Evolutionary conservation across 108 stramenopile genomes (phyloP).

Genomic region (Mayamaea pseudoterrestris): DNA sequence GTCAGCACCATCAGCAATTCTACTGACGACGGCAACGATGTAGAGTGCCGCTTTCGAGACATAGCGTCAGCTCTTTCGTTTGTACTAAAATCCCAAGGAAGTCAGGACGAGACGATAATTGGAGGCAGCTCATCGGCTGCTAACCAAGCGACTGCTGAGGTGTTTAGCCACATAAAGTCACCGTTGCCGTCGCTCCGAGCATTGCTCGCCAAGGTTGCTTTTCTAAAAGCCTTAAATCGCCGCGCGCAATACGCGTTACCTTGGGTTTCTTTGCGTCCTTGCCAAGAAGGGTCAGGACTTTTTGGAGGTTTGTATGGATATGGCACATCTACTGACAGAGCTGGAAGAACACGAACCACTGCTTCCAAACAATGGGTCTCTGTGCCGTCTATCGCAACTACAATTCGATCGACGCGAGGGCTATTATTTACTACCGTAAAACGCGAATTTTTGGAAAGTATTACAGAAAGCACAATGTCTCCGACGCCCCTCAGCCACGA

Average conservation of each 20-base stretch:
- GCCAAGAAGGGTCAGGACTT: conserved; percentile 73
- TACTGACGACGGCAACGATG: conserved; percentile 28
- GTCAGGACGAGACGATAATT: background rate
- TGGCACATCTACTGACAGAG: conserved; percentile 62
- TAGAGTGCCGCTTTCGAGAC: conserved; percentile 30
- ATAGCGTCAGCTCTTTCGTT: conserved; percentile 39
- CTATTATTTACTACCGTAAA: conserved; percentile 70
- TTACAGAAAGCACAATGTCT: conserved; percentile 80
- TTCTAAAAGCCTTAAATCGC: conserved; percentile 75
- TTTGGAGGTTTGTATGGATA: conserved; percentile 68
- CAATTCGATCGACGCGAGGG: conserved; percentile 30
- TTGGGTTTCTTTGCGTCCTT: conserved; percentile 57
- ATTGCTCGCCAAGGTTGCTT: conserved; percentile 57
- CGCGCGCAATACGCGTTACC: conserved; percentile 52
- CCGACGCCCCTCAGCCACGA: conserved; percentile 91
- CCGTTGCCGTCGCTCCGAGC: conserved; percentile 30
- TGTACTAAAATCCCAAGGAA: background rate
- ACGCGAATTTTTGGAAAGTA: conserved; percentile 43
- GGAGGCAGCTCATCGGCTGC: conserved; percentile 8
- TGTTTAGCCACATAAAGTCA: conserved; percentile 18
- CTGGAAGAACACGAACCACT: conserved; percentile 23
- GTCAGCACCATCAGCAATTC: conserved; percentile 42
- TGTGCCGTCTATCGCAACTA: conserved; percentile 35
- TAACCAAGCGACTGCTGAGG: conserved; percentile 35
- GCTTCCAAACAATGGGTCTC: conserved; percentile 34